Conservation (phyloP, 495 filamentous ascomycete species). For the Penicillium roqueforti region DNA sequence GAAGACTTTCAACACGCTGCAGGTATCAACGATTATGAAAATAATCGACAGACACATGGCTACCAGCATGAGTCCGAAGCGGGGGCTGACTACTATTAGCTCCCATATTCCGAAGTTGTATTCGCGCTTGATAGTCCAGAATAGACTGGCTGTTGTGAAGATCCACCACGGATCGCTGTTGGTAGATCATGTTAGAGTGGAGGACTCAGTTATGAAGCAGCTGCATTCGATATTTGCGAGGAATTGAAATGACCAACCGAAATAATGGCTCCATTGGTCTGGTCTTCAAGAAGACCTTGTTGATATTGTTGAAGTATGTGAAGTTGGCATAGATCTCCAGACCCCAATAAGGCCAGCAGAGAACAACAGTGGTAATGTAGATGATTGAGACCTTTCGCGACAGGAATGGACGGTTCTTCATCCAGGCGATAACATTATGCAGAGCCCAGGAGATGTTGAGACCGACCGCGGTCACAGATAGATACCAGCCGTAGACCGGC, state of each 20-base stretch:
- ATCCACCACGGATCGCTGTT: slow-evolving; percentile 60
- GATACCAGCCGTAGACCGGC: slow-evolving; percentile 45
- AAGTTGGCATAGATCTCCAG: slow-evolving; percentile 50
- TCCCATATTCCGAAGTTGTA: slow-evolving; percentile 50
- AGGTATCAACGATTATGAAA: slow-evolving; percentile 51
- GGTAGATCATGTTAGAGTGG: neutral
- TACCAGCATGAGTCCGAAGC: slow-evolving; percentile 53
- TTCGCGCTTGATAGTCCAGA: slow-evolving; percentile 51
- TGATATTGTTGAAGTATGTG: slow-evolving; percentile 48
- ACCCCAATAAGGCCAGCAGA: slow-evolving; percentile 45
- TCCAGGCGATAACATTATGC: slow-evolving; percentile 50
- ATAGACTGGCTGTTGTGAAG: slow-evolving; percentile 46
- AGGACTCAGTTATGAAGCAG: neutral
- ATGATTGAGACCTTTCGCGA: slow-evolving; percentile 28
- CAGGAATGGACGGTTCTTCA: slow-evolving; percentile 46
- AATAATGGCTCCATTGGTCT: slow-evolving; percentile 52
- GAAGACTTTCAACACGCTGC: slow-evolving; percentile 32
- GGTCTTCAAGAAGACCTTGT: slow-evolving; percentile 45
- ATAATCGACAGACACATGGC: slow-evolving; percentile 51
- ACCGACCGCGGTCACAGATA: slow-evolving; percentile 42
- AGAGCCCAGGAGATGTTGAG: slow-evolving; percentile 45
- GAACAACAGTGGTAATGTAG: slow-evolving; percentile 39
- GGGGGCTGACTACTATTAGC: slow-evolving; percentile 47
- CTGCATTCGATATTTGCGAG: neutral
- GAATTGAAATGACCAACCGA: slow-evolving; percentile 26